phyloP scores from a whole-genome alignment of 495 filamentous ascomycete species.

The Daldinia vernicosa region DNA sequence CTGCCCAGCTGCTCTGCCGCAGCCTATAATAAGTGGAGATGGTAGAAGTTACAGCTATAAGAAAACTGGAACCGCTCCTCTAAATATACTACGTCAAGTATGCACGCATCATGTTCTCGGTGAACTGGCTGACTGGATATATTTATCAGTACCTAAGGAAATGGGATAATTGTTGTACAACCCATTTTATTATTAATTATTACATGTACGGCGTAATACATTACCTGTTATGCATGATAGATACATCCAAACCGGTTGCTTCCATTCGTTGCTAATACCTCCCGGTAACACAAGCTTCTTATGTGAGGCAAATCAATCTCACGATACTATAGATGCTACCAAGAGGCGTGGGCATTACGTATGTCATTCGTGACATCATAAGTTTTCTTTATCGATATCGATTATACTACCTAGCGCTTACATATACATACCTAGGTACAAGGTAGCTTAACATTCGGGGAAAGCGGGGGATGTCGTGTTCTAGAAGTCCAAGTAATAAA shows the following conservation, averaged over 20 bases:
- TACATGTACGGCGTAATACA: background rate
- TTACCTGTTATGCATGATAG: background rate
- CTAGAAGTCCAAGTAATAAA: background rate
- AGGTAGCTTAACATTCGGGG: background rate
- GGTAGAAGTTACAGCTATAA: background rate
- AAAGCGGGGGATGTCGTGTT: background rate
- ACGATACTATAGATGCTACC: background rate
- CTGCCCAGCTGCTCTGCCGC: background rate
- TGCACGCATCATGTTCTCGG: background rate
- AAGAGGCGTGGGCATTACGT: constrained; percentile 1
- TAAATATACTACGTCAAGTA: background rate
- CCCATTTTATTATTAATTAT: background rate
- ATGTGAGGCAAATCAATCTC: background rate
- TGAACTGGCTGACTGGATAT: background rate
- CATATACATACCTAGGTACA: too few species aligned
- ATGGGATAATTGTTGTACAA: background rate
- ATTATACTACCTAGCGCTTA: background rate
- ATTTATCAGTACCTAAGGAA: background rate
- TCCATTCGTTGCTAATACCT: background rate
- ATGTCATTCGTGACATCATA: constrained; percentile 1
- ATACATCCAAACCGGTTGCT: background rate
- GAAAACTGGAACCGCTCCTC: background rate
- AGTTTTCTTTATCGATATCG: background rate
- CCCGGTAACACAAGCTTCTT: background rate
- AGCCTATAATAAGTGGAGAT: background rate